These are phyloP conservation scores for Botrytis squamosa DNA, from an alignment of 2,329 filamentous ascomycete genomes.

Conservation along the genomic window DNA sequence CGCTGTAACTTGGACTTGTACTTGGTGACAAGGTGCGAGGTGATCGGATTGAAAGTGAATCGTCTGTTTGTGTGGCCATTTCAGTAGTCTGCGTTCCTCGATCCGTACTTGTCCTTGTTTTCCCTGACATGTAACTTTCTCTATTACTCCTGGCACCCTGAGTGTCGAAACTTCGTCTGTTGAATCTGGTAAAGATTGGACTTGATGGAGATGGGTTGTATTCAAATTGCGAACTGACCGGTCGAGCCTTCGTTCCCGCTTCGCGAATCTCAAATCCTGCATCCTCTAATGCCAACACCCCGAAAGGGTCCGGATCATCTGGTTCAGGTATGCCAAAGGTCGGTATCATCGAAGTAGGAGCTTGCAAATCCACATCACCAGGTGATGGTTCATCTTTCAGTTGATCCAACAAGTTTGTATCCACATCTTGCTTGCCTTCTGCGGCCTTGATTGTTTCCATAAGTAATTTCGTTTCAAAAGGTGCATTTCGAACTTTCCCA, in stretches of 20 bases:
- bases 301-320: slow-evolving; percentile 88
- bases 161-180: slow-evolving; percentile 68
- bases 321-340: slow-evolving; percentile 75
- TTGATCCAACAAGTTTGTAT: slow-evolving; percentile 63
- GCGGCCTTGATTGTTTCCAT: slow-evolving; percentile 81
- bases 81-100: slow-evolving; percentile 71
- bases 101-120: slow-evolving; percentile 49
- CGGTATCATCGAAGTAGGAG: slow-evolving; percentile 41
- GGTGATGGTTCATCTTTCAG: slow-evolving; percentile 68
- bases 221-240: slow-evolving; percentile 77
- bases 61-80: slow-evolving; percentile 59
- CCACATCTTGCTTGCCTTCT: slow-evolving; percentile 76
- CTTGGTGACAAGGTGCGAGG: slow-evolving; percentile 40
- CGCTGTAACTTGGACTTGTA: slow-evolving; percentile 55
- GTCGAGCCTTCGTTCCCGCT: slow-evolving; percentile 74
- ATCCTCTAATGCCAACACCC: slow-evolving; percentile 85
- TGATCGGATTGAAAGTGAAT: slow-evolving; percentile 44
- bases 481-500: slow-evolving; percentile 37
- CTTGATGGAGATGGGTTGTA: slow-evolving; percentile 76
- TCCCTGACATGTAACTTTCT: slow-evolving; percentile 72
- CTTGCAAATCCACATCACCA: slow-evolving; percentile 64
- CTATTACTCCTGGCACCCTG: slow-evolving; percentile 60
- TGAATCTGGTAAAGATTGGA: slow-evolving; percentile 59
- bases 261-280: slow-evolving; percentile 87
- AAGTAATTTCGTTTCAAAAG: slow-evolving; percentile 44